These are phyloP conservation scores for Agrostemma githago DNA, from an alignment of 148 eudicot species.

Conservation along the genomic window DNA sequence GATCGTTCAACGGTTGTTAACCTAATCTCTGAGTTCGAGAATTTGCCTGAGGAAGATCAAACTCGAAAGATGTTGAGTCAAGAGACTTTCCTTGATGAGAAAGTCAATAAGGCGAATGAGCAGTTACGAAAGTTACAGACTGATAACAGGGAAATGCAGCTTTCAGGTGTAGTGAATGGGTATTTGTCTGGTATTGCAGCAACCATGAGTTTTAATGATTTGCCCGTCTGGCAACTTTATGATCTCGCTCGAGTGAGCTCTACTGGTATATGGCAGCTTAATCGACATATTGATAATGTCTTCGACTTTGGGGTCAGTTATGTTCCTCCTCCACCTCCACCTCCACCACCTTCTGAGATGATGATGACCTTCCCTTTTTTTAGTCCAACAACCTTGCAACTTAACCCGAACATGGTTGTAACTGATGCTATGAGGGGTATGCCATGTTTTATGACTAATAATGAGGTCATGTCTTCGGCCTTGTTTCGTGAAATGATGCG, in stretches of 20 bases:
- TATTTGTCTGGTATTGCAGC: too few relatives aligned
- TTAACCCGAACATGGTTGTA: too few relatives aligned
- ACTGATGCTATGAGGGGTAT: too few relatives aligned
- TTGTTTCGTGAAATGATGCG: not conserved
- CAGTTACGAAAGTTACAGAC: not conserved
- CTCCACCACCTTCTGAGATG: too few relatives aligned
- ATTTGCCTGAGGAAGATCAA: not conserved
- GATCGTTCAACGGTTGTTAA: not conserved
- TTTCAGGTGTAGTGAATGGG: too few relatives aligned
- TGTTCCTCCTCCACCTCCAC: too few relatives aligned
- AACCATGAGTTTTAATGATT: too few relatives aligned
- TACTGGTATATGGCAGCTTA: not conserved
- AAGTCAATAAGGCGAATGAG: not conserved
- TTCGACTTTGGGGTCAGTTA: too few relatives aligned
- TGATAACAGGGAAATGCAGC: not conserved
- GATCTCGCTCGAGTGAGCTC: not conserved
- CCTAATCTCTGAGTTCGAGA: not conserved
- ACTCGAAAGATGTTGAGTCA: not conserved
- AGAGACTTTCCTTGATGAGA: not conserved
- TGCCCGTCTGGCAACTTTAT: too few relatives aligned
- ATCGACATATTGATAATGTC: not conserved
- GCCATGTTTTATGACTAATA: not conserved
- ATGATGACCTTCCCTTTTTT: too few relatives aligned
- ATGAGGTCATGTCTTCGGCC: not conserved
- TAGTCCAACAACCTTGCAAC: too few relatives aligned